Evolutionary conservation across 495 filamentous ascomycete genomes (phyloP).

Genomic region (Podospora pseudocomata): DNA sequence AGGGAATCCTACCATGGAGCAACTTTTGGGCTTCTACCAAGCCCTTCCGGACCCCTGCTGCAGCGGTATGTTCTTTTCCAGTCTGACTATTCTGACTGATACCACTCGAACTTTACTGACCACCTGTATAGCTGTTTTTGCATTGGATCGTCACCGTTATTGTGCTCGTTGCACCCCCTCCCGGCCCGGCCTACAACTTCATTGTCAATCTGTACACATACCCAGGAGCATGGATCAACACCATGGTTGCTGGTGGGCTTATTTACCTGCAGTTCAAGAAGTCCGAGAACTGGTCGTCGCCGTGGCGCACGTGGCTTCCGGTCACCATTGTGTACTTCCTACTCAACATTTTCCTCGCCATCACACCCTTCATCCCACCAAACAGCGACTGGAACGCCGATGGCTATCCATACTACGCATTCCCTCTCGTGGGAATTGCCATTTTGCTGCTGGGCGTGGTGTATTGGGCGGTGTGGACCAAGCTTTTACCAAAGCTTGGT

Average conservation of each 20-base stretch:
- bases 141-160: conserved; percentile 52
- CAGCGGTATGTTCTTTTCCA: conserved; percentile 33
- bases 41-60: conserved; percentile 39
- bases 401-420: conserved; percentile 50
- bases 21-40: conserved; percentile 43
- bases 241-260: conserved; percentile 47
- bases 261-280: conserved; percentile 46
- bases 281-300: conserved; percentile 43
- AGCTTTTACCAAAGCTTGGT: conserved; percentile 42
- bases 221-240: conserved; percentile 52
- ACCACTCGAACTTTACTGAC: not conserved
- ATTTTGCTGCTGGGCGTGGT: conserved; percentile 46
- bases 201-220: conserved; percentile 53
- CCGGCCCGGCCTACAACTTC: conserved; percentile 44
- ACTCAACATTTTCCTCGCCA: conserved; percentile 49
- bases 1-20: conserved; percentile 62
- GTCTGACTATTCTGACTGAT: not conserved
- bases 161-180: conserved; percentile 48
- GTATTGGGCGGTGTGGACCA: conserved; percentile 51
- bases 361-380: conserved; percentile 50
- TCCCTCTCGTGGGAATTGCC: conserved; percentile 49
- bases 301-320: conserved; percentile 43
- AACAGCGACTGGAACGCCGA: conserved; percentile 49
- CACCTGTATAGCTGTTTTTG: conserved; percentile 38
- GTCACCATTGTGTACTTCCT: conserved; percentile 43